A percentile compares a stretch with the other conserved stretches of the same genome.
Conservation (phyloP, 352 stramenopile species). For the Phytophthora crassamura region DNA sequence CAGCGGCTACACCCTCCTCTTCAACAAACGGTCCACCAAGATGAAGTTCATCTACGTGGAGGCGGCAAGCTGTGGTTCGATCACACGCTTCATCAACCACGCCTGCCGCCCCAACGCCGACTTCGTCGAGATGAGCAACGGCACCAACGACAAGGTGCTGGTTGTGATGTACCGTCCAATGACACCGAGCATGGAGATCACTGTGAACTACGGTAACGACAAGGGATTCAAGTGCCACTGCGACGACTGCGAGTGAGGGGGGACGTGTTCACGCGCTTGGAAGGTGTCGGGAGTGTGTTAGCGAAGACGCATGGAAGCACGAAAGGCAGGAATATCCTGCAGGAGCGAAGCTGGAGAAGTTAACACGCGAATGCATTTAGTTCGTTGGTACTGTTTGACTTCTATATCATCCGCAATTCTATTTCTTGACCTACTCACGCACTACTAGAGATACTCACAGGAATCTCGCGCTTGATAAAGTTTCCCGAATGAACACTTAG, state of each 20-base stretch:
- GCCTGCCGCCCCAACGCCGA: no score
- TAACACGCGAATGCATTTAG: slow-evolving; percentile 3
- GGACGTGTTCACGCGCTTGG: not conserved
- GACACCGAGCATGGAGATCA: slow-evolving; percentile 1
- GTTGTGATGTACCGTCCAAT: not conserved
- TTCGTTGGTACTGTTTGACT: slow-evolving; percentile 5
- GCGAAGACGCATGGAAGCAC: not conserved
- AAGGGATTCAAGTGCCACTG: no score
- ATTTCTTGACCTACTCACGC: not conserved
- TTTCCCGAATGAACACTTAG: no score
- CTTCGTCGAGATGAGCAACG: not conserved
- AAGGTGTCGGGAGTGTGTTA: not conserved
- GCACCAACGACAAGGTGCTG: slow-evolving; percentile 2
- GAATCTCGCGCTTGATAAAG: no score
- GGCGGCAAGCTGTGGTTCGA: no score
- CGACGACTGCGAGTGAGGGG: not conserved
- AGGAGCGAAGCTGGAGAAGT: not conserved
- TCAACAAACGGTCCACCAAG: no score
- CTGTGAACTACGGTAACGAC: not conserved
- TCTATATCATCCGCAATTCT: not conserved
- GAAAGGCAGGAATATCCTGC: slow-evolving; percentile 1
- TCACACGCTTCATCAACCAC: no score
- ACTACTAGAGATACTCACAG: no score
- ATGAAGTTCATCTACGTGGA: no score
- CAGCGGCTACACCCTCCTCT: no score